Conservation (phyloP, 108 stramenopile genomes). For the Fragilaria crotonensis region DNA sequence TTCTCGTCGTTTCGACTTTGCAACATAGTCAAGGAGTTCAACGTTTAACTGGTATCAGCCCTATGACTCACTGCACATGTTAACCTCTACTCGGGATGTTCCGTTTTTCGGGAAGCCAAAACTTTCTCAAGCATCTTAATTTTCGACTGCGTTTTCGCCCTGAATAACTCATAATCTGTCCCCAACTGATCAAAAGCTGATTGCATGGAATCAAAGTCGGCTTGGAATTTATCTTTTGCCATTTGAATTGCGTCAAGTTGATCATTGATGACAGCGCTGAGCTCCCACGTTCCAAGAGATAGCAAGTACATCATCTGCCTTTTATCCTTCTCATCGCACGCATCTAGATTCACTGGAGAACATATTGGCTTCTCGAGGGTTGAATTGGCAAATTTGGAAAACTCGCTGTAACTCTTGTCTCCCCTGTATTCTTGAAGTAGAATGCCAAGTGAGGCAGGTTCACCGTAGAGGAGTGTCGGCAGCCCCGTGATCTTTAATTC, state of each 20-base stretch:
- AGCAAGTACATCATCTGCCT: slow-evolving; percentile 18
- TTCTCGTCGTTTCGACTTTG: no score
- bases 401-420: slow-evolving; percentile 30
- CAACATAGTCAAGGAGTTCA: no score
- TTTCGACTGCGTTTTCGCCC: not conserved
- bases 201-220: slow-evolving; percentile 2
- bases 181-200: not conserved
- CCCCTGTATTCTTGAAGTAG: slow-evolving; percentile 46
- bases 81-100: no score
- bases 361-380: slow-evolving; percentile 33
- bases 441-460: slow-evolving; percentile 30
- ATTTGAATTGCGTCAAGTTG: slow-evolving; percentile 13
- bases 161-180: not conserved
- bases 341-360: slow-evolving; percentile 37
- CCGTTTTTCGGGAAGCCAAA: not conserved
- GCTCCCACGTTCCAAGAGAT: slow-evolving; percentile 35
- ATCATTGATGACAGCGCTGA: slow-evolving; percentile 34
- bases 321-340: slow-evolving; percentile 34
- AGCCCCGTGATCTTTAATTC: slow-evolving; percentile 35
- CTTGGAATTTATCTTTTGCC: not conserved
- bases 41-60: no score
- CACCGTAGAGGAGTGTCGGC: slow-evolving; percentile 50
- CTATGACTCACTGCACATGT: no score
- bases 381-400: slow-evolving; percentile 35
- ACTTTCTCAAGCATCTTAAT: not conserved